A percentile compares a stretch with the other conserved stretches of the same genome.
Evolutionary conservation across 495 filamentous ascomycete species (phyloP).

Genomic region (Astrocystis sublimbata): DNA sequence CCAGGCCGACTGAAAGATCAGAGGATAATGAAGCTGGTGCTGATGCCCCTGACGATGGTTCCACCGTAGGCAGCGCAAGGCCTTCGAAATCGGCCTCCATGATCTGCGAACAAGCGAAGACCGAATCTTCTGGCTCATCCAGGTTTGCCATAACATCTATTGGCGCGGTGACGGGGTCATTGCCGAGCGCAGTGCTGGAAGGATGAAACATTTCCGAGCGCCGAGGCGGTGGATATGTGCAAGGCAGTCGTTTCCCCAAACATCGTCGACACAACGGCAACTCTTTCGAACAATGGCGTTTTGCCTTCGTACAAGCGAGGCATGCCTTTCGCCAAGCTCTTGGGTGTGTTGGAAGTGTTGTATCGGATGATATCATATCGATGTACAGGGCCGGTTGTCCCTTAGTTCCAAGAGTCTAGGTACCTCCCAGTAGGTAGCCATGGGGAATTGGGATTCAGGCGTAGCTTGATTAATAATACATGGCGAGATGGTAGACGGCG

Average conservation of each 20-base stretch:
- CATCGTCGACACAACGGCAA: conserved; percentile 29
- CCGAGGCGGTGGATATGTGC: conserved; percentile 26
- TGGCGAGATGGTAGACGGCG: neutral
- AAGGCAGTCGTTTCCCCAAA: conserved; percentile 17
- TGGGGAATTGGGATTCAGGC: too few species aligned
- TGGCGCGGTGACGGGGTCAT: neutral
- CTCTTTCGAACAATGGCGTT: conserved; percentile 32
- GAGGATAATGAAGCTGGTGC: neutral
- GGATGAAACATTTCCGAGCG: neutral
- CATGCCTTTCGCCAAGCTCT: conserved; percentile 28
- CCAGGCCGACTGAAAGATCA: neutral
- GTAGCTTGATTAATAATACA: too few species aligned
- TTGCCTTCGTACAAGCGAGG: conserved; percentile 27
- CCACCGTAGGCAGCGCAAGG: neutral
- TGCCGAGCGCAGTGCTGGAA: neutral
- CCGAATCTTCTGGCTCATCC: neutral
- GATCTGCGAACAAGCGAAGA: neutral
- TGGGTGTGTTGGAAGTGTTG: neutral
- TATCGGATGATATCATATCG: neutral
- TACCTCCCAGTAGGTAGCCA: too few species aligned
- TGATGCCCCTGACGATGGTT: neutral
- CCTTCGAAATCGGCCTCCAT: neutral
- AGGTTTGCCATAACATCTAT: neutral
- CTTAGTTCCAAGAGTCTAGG: neutral
- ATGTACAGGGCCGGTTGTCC: neutral